phyloP scores from a whole-genome alignment of 2,329 filamentous ascomycete genomes.

The Aspergillus tanneri region DNA sequence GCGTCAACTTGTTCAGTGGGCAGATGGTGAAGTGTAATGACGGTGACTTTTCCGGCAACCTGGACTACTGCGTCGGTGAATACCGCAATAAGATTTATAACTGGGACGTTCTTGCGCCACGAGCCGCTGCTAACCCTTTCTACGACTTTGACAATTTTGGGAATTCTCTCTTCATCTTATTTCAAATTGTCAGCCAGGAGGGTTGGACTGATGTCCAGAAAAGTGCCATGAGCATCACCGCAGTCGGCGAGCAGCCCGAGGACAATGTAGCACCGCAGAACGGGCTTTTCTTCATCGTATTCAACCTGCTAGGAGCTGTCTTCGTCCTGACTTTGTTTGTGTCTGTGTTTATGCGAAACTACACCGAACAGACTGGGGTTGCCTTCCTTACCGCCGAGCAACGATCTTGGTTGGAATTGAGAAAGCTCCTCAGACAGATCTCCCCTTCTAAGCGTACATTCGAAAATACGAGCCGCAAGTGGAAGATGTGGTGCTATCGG shows the following conservation, averaged over 20 bases:
- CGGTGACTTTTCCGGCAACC: conserved; percentile 53
- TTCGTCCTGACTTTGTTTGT: conserved; percentile 97
- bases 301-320: conserved; percentile 93
- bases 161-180: conserved; percentile 91
- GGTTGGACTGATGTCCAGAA: conserved; percentile 96
- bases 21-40: conserved; percentile 81
- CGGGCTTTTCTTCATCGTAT: conserved; percentile 89
- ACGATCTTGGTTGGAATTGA: conserved; percentile 90
- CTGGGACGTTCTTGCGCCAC: conserved; percentile 81
- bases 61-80: conserved; percentile 77
- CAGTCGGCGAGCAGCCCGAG: conserved; percentile 69
- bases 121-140: conserved; percentile 75
- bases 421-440: conserved; percentile 88
- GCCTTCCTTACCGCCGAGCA: conserved; percentile 95
- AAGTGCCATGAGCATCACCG: conserved; percentile 77
- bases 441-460: conserved; percentile 92
- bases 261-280: conserved; percentile 73
- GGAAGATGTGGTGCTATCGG: conserved; percentile 94
- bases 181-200: conserved; percentile 98
- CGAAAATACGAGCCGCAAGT: conserved; percentile 69
- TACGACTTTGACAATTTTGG: conserved; percentile 95
- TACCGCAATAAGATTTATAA: conserved; percentile 73
- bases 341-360: conserved; percentile 99
- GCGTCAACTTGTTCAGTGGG: conserved; percentile 87
- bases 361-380: conserved; percentile 96